Conservation (phyloP, 2,329 filamentous ascomycete species). For the Fusarium heterosporum region DNA sequence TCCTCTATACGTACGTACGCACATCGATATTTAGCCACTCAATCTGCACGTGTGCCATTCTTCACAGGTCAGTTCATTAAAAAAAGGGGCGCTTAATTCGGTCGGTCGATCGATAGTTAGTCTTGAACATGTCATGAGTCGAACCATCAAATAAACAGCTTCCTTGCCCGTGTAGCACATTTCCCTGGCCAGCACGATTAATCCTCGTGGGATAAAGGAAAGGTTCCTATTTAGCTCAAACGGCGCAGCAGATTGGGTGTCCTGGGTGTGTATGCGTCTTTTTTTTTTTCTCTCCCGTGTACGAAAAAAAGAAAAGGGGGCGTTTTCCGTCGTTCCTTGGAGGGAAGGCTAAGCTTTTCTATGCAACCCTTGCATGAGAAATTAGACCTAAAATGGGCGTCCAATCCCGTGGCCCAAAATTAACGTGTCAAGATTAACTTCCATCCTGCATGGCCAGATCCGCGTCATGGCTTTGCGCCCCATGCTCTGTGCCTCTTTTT, state of each 20-base stretch:
- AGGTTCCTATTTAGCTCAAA: not conserved
- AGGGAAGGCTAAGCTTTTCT: conserved; percentile 22
- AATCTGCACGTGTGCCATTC: not conserved
- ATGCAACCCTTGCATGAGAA: conserved; percentile 6
- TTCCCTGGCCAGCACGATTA: not conserved
- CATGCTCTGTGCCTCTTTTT: conserved; percentile 3
- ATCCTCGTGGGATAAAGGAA: not conserved
- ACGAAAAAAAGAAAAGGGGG: not conserved
- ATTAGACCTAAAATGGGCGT: not conserved
- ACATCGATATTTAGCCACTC: not conserved
- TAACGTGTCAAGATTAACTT: conserved; percentile 32
- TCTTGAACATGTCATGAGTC: conserved; percentile 13
- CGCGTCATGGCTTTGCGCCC: conserved; percentile 7
- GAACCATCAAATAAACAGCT: conserved; percentile 3
- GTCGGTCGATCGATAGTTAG: not conserved
- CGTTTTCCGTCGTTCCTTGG: not conserved
- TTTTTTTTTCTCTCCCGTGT: not conserved
- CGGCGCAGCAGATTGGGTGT: conserved; percentile 1
- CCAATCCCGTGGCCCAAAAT: conserved; percentile 13
- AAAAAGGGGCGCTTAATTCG: not conserved
- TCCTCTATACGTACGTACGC: not conserved
- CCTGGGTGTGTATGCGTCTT: not conserved
- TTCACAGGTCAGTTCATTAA: not conserved
- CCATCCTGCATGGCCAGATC: conserved; percentile 4
- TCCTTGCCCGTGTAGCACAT: not conserved